Evolutionary conservation across 2,329 filamentous ascomycete species (phyloP).

Genomic region (Fusarium coffeatum): DNA sequence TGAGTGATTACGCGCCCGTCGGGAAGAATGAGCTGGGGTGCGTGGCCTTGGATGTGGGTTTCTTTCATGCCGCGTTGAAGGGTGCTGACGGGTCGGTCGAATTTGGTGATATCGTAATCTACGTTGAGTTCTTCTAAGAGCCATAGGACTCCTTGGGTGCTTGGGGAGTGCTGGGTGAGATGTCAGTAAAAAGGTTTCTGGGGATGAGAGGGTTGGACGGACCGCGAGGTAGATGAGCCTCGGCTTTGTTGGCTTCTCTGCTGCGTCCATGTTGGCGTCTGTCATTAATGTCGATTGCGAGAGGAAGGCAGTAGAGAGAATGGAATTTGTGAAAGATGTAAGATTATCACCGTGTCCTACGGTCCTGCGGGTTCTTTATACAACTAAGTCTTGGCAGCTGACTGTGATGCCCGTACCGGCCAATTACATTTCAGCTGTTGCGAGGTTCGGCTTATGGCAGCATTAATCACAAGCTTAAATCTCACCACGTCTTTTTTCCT

Average conservation of each 20-base stretch:
- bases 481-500: accelerated
- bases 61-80: not conserved
- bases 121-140: not conserved
- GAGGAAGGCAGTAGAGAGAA: accelerated
- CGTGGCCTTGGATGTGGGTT: not conserved
- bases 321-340: not conserved
- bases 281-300: not conserved
- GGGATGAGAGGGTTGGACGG: accelerated
- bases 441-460: not conserved
- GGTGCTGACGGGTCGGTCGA: not conserved
- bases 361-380: not conserved
- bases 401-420: not conserved
- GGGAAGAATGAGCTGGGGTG: not conserved
- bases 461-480: not conserved
- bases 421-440: accelerated
- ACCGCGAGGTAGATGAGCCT: not conserved
- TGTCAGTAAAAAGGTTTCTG: accelerated
- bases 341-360: not conserved
- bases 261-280: not conserved
- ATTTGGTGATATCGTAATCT: not conserved
- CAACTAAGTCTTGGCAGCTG: not conserved
- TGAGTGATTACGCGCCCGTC: not conserved
- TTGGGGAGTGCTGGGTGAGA: not conserved
- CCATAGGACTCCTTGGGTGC: not conserved
- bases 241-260: not conserved